Evolutionary conservation across 768 basidiomycete genomes (phyloP), one percentile per base, ranked within the genome.

Genomic region (Pulveroboletus ravenelii): DNA sequence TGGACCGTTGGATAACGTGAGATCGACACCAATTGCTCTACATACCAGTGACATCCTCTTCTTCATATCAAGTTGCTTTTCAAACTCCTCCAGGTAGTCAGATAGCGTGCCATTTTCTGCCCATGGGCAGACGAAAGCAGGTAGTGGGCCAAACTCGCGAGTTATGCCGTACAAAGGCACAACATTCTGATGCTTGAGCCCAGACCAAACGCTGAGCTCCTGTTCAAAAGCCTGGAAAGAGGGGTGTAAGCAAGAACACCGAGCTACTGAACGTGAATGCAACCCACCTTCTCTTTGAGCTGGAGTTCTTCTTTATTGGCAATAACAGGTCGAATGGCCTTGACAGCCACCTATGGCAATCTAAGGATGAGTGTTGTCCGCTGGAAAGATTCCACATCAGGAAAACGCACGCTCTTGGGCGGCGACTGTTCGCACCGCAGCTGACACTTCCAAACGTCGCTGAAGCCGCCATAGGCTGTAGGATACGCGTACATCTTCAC

Each of bases 51-150:
- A 4, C n/a, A 66, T 13, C 20, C 67, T 57, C 8, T 15, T 40
- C 10, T 43, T 45, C 18, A 59, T 27, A 47, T 64, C 46, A 14
- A 61, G 49, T 2, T 10, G 5, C 8, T 17, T 15, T 25, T 38
- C 52, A 17, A 14, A 54, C n/a, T 47, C 47, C 29, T 67, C 63
- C 17, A 70, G 38, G 52, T 70, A 70, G 30, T 58, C 55, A 6
- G 60, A 60, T 3, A 70, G 41, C 5, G 64, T 68, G 0, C 70
- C 71, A 9, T 70, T 55, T 0, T 60, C 61, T 20, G 62, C 57
- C 70, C 71, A 70, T 0, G 69, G 71, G 12, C 55, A 71, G 18
- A 71, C 61, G 45, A 72, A 65, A 5, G 71, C 65, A 31, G 45
- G 39, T 10, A 68, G 48, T 25, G 46, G 62, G 23, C 64, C 64